Evolutionary conservation across 108 stramenopile genomes (phyloP), one percentile per base, ranked within the genome.

Genomic region (Discostella pseudostelligera): DNA sequence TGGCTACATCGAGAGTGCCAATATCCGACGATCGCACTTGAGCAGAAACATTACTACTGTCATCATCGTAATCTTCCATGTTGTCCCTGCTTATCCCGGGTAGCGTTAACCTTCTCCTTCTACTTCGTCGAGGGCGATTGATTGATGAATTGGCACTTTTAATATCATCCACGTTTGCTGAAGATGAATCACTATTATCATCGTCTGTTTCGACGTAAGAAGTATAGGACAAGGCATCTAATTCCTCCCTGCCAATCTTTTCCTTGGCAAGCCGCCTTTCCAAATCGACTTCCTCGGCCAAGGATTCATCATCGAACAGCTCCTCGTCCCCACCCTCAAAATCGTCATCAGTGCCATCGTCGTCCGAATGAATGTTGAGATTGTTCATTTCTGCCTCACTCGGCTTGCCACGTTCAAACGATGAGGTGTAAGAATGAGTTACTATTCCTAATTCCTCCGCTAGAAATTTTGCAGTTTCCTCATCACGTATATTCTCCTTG

Each of bases 241-340:
- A 70, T 57, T 94, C 92, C 39, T 70, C 76, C 39, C 72, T 84
- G n/a, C 69, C 84, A 54, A 93, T 87, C 32, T 79, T 71, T 37
- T 76, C 67, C 43, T 87, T 84, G 3, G 82, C 64, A 48, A 74
- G 53, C 13, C 57, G 24, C 35, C 37, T 40, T 45, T 73, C 72
- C 51, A 50, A 51, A 17, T 80, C 4, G 78, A 76, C 50, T 79
- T 82, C 28, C 66, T 82, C 62, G 17, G 62, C 56, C 69, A 65
- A 10, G 66, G 79, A 43, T 69, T 77, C 76, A 17, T 26, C 55
- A 49, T 83, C 82, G 19, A 53, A 50, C 36, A 39, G 65, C 21
- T 79, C 78, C 0, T 72, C 64, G 12, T 68, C 67, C 8, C 78
- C 63, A 10, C 46, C 13, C 35, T 49, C 68, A 67, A 57, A 59